These are phyloP conservation scores for Malassezia globosa DNA, from an alignment of 1,284 basidiomycete species.

Conservation along the genomic window DNA sequence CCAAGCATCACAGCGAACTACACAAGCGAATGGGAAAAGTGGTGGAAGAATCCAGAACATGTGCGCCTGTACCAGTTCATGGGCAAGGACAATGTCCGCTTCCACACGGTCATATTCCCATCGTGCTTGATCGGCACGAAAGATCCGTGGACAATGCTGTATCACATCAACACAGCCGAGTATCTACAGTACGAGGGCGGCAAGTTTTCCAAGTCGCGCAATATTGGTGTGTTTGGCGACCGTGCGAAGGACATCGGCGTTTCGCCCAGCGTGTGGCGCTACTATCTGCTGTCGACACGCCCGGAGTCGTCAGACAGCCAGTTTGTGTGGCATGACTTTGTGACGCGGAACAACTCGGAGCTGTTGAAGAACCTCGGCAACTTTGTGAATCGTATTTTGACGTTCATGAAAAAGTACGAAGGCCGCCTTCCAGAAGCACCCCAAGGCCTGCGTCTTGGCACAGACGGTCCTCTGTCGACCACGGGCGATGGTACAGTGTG, in stretches of 20 bases:
- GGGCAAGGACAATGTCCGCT: constrained; percentile 68
- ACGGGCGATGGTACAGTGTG: constrained; percentile 17
- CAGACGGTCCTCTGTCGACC: constrained; percentile 21
- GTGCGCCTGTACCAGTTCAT: constrained; percentile 96
- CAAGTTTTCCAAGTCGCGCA: constrained; percentile 96
- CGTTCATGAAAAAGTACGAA: constrained; percentile 82
- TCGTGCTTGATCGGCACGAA: constrained; percentile 80
- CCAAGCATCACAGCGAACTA: constrained; percentile 94
- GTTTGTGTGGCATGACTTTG: constrained; percentile 95
- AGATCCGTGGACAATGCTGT: constrained; percentile 81
- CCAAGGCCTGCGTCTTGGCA: constrained; percentile 23
- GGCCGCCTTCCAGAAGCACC: constrained; percentile 55
- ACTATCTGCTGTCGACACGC: constrained; percentile 82
- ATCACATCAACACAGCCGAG: constrained; percentile 91
- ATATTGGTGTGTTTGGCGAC: constrained; percentile 93
- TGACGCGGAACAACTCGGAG: constrained; percentile 84
- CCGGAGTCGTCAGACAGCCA: constrained; percentile 89
- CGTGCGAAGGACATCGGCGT: constrained; percentile 85
- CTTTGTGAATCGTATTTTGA: constrained; percentile 88
- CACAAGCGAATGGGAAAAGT: constrained; percentile 84
- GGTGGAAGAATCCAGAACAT: constrained; percentile 91
- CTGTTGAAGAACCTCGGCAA: constrained; percentile 95
- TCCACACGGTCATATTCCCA: constrained; percentile 95
- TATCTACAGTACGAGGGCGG: constrained; percentile 97
- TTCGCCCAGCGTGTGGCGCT: constrained; percentile 88